Conservation (phyloP, 768 basidiomycete genomes). For the Megacollybia marginata region DNA sequence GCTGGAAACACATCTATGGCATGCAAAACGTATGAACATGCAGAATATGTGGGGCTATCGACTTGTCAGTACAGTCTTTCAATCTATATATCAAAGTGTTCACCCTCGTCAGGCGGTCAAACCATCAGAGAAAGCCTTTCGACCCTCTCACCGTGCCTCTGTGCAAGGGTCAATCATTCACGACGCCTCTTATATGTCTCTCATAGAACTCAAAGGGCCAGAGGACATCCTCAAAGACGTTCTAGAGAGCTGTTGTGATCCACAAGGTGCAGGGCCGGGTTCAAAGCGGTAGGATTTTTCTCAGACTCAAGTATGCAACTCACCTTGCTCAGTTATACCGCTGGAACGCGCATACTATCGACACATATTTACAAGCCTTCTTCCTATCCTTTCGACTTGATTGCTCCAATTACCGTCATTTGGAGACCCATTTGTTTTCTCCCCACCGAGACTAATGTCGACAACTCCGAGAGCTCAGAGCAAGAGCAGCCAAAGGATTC, state of each 20-base stretch:
- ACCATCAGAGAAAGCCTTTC: constrained; percentile 88
- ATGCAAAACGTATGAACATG: constrained; percentile 96
- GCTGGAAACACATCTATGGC: constrained; percentile 97
- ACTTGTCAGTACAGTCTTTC: constrained; percentile 40
- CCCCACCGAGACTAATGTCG: not conserved
- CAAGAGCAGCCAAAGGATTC: not conserved
- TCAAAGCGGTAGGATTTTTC: constrained; percentile 43
- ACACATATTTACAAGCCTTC: constrained; percentile 58
- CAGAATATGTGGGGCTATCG: constrained; percentile 87
- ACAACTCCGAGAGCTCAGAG: not conserved
- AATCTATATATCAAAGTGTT: not conserved
- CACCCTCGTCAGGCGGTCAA: constrained; percentile 51
- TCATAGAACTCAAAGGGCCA: constrained; percentile 67
- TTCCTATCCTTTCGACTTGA: constrained; percentile 60
- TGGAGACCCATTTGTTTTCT: constrained; percentile 48
- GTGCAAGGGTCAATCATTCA: constrained; percentile 81
- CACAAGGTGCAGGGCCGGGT: constrained; percentile 51
- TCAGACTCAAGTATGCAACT: not conserved
- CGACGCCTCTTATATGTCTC: constrained; percentile 80
- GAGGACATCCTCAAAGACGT: constrained; percentile 43
- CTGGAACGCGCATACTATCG: constrained; percentile 60
- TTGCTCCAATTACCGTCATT: constrained; percentile 66
- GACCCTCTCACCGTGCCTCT: constrained; percentile 87
- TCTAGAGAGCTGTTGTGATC: constrained; percentile 55
- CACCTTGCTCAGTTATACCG: constrained; percentile 40